Percentiles rank a stretch among this genome's conserved stretches.
phyloP scores from a whole-genome alignment of 352 stramenopile species.

The Globisporangium middletonii region DNA sequence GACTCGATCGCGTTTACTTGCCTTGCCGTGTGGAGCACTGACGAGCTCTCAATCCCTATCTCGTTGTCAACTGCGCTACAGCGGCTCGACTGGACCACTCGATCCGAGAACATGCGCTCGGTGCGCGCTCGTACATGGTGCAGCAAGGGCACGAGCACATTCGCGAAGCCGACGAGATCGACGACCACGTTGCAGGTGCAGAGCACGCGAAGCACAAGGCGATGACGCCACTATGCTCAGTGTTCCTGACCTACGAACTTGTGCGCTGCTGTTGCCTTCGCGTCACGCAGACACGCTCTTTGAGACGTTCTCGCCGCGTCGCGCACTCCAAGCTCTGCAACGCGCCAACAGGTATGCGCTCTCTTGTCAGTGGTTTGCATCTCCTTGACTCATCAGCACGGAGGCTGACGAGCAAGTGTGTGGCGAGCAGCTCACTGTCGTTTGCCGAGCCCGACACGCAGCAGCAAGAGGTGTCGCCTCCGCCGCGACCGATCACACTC shows the following conservation, averaged over 20 bases:
- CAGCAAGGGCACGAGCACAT: conserved; percentile 42
- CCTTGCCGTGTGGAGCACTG: too few relatives aligned
- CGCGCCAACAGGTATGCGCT: conserved; percentile 34
- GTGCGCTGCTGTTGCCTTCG: neutral
- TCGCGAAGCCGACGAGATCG: conserved; percentile 22
- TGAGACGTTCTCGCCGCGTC: conserved; percentile 56
- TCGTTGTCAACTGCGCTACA: conserved; percentile 5
- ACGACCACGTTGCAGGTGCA: conserved; percentile 36
- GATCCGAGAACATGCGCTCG: conserved; percentile 56
- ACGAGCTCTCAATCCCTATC: too few relatives aligned
- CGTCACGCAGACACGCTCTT: conserved; percentile 35
- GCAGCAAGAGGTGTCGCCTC: neutral
- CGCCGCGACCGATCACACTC: conserved; percentile 2
- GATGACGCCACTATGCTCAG: neutral
- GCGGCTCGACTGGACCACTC: conserved; percentile 49
- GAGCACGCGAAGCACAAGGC: neutral
- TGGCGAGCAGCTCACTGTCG: conserved; percentile 3
- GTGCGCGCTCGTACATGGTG: conserved; percentile 47
- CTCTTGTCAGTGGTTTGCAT: too few relatives aligned
- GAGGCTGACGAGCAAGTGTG: neutral
- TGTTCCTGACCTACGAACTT: neutral
- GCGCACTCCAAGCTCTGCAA: conserved; percentile 30
- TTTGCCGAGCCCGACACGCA: conserved; percentile 3
- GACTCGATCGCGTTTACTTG: too few relatives aligned
- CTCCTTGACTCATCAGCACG: too few relatives aligned